Conservation (phyloP, 2,329 filamentous ascomycete genomes). For the Stagonosporopsis cucurbitacearum region DNA sequence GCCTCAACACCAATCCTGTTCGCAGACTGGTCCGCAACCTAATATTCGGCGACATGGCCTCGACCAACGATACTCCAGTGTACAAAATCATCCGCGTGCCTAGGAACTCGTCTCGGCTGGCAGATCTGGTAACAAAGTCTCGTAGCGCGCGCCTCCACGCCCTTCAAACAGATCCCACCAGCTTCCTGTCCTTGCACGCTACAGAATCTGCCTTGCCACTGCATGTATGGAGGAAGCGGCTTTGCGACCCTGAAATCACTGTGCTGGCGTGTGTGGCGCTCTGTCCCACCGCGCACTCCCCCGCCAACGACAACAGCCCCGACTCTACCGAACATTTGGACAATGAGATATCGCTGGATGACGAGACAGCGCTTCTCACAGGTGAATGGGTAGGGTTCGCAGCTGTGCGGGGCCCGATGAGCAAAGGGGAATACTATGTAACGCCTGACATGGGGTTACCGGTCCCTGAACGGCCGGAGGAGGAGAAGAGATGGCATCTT, state of each 20-base stretch:
- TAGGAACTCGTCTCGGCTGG: constrained; percentile 9
- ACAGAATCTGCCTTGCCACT: constrained; percentile 19
- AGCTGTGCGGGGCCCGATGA: constrained; percentile 24
- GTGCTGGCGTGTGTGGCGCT: constrained; percentile 13
- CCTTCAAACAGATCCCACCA: constrained; percentile 24
- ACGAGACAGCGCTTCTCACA: constrained; percentile 21
- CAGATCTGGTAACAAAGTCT: constrained; percentile 23
- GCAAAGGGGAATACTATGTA: constrained; percentile 22
- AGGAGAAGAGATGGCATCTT: constrained; percentile 28
- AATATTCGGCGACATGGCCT: neutral
- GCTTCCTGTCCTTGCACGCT: constrained; percentile 20
- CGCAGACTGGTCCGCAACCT: neutral
- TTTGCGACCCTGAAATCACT: constrained; percentile 4
- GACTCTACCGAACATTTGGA: neutral
- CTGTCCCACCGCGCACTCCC: neutral
- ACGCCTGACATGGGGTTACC: constrained; percentile 19
- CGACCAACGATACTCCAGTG: neutral
- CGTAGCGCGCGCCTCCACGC: constrained; percentile 24
- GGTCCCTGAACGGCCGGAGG: constrained; percentile 12
- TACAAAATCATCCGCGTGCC: constrained; percentile 26
- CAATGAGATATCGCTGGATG: neutral
- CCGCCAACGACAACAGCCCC: neutral
- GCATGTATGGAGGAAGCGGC: constrained; percentile 22
- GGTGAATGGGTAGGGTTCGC: constrained; percentile 29
- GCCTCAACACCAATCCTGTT: neutral